Percentiles rank a stretch among this genome's conserved stretches.
Conservation (phyloP, 2,329 filamentous ascomycete genomes). For the Nemania sp. region DNA sequence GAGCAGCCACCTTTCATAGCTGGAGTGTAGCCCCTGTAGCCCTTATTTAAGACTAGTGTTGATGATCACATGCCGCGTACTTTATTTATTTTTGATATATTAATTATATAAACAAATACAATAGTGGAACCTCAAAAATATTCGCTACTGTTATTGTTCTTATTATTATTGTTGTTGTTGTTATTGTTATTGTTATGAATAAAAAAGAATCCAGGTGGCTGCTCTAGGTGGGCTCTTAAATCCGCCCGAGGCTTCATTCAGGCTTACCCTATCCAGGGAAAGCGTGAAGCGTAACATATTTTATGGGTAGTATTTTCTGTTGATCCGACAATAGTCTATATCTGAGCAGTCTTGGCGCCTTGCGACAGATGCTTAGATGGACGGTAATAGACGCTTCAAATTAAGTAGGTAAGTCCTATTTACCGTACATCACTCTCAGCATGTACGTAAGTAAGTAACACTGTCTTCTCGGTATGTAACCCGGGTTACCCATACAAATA, state of each 20-base stretch:
- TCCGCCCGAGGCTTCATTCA: constrained; percentile 25
- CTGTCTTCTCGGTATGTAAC: neutral
- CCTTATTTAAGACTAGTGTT: too few relatives aligned
- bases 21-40: too few relatives aligned
- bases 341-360: constrained; percentile 1
- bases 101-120: too few relatives aligned
- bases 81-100: too few relatives aligned
- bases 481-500: neutral
- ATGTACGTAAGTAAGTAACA: neutral
- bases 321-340: constrained; percentile 20
- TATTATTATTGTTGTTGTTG: too few relatives aligned
- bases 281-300: constrained; percentile 27
- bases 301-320: constrained; percentile 17
- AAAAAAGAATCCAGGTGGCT: too few relatives aligned
- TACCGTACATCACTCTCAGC: neutral
- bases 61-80: too few relatives aligned
- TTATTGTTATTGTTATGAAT: too few relatives aligned
- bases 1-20: too few relatives aligned
- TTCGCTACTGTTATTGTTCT: too few relatives aligned
- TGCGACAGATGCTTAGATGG: constrained; percentile 3
- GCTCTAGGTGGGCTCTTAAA: too few relatives aligned
- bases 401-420: neutral
- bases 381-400: constrained; percentile 12
- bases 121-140: too few relatives aligned
- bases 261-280: constrained; percentile 28